These are phyloP conservation scores for Phycomyces nitens DNA, from an alignment of 192 early-diverging fungal genomes.

Conservation along the genomic window DNA sequence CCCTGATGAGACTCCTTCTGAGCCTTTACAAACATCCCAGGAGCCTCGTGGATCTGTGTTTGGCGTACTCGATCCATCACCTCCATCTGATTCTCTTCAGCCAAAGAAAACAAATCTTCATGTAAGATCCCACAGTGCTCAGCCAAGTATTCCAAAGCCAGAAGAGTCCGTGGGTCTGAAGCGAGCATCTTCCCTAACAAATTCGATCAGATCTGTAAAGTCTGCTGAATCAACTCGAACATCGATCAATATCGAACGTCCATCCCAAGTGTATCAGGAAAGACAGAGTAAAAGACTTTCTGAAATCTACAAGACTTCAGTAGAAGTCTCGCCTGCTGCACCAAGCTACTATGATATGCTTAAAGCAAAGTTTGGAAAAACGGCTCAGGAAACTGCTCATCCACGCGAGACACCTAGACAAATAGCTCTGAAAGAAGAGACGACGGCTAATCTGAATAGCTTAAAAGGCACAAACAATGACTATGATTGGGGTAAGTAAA, in stretches of 20 bases:
- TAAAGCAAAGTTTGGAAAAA: slow-evolving; percentile 6
- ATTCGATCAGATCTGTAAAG: background rate
- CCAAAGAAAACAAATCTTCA: background rate
- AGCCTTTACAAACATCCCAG: too few relatives aligned
- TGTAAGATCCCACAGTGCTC: slow-evolving; percentile 4
- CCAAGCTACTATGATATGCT: slow-evolving; percentile 6
- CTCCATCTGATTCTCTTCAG: background rate
- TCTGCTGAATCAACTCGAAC: background rate
- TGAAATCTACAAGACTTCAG: slow-evolving; percentile 5
- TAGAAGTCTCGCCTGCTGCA: slow-evolving; percentile 1
- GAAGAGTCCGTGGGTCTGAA: background rate
- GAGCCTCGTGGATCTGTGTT: too few relatives aligned
- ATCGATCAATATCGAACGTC: background rate
- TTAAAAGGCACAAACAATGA: slow-evolving; percentile 24
- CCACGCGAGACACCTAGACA: slow-evolving; percentile 24
- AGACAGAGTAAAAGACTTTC: slow-evolving; percentile 6
- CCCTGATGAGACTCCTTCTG: too few relatives aligned
- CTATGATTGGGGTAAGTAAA: slow-evolving; percentile 66
- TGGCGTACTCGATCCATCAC: background rate
- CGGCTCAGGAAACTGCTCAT: background rate
- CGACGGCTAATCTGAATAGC: background rate
- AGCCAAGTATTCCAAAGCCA: background rate
- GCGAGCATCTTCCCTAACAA: background rate
- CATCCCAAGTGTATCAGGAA: slow-evolving; percentile 6
- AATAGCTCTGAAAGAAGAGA: slow-evolving; percentile 50